Evolutionary conservation across 306 rosid genomes (phyloP), one percentile per base, ranked within the genome.

Genomic region (Castanospermum australe): DNA sequence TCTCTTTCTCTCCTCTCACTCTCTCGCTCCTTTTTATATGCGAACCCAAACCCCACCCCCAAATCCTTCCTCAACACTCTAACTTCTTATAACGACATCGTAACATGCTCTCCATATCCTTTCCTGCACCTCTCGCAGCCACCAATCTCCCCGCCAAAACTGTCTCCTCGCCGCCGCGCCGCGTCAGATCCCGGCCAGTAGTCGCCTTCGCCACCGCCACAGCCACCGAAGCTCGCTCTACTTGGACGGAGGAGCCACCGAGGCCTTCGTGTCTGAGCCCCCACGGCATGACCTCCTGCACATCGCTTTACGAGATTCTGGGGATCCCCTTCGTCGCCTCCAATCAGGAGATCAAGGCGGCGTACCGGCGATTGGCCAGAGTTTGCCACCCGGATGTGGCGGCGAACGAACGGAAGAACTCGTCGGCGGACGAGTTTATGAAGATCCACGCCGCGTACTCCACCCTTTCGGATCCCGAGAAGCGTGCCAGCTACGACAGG

Each of bases 351-450:
- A 89, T 94, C 52, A 94, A 92, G 54, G 35, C 90, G 2, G 97
- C 97, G 9, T 94, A 94, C 88, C 83, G 98, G 6, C 67, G 88
- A 14, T 78, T 94, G 4, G 98, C 91, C 4, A 84, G 96, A 64
- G 82, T 87, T 2, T 85, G 77, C 66, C 97, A 93, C 62, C 98
- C 97, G 0, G 98, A 93, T 55, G 94, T 85, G 60, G 97, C 83
- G 67, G 78, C 88, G 48, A 6, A 71, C 18, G 78, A 72, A 21
- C 36, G 78, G 61, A 89, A 86, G 84, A 78, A 80, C 73, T 84
- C 93, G 13, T 86, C 92, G 8, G 83, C 90, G 21, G 84, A 82
- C 71, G 87, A 87, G 76, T 92, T 93, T 63, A 87, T 85, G 87
- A 88, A 78, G 83, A 84, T 93, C 33, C 92, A 86, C 11, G 88